A percentile compares a stretch with the other conserved stretches of the same genome.
These are phyloP conservation scores for Pleurotus pulmonarius DNA, from an alignment of 768 basidiomycete genomes.

Conservation along the genomic window DNA sequence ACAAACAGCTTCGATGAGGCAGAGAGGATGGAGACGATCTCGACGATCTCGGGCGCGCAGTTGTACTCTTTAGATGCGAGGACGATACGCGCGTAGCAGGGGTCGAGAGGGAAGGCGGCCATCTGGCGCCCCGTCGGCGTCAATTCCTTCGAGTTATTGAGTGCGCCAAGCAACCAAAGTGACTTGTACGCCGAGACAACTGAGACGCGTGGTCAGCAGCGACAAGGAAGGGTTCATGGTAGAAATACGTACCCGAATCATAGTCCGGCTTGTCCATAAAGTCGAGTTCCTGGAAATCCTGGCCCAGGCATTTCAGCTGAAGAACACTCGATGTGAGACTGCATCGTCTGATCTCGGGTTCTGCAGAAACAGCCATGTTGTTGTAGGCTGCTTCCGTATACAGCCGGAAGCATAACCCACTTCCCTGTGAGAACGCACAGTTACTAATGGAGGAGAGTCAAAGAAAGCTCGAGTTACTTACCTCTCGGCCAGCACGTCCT, in stretches of 20 bases:
- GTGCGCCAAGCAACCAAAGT: slow-evolving; percentile 77
- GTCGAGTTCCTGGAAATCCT: slow-evolving; percentile 76
- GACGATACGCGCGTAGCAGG: slow-evolving; percentile 72
- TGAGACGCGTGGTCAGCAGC: slow-evolving; percentile 20
- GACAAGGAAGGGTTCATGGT: not conserved
- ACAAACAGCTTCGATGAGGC: slow-evolving; percentile 79
- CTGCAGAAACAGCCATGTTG: slow-evolving; percentile 57
- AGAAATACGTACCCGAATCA: slow-evolving; percentile 56
- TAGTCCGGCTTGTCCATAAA: slow-evolving; percentile 86
- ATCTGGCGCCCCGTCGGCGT: slow-evolving; percentile 78
- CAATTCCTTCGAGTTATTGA: slow-evolving; percentile 60
- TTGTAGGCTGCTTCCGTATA: slow-evolving; percentile 84
- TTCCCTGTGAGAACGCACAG: slow-evolving; percentile 40
- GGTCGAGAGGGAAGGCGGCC: slow-evolving; percentile 92
- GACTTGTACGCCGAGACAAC: slow-evolving; percentile 63
- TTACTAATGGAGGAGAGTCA: not conserved
- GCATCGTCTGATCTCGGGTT: slow-evolving; percentile 90
- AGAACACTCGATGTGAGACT: slow-evolving; percentile 81
- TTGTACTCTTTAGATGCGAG: slow-evolving; percentile 70
- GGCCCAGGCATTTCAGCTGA: slow-evolving; percentile 80
- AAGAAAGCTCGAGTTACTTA: slow-evolving; percentile 22
- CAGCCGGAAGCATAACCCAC: slow-evolving; percentile 85
- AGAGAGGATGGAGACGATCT: slow-evolving; percentile 82
- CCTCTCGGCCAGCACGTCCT: slow-evolving; percentile 95
- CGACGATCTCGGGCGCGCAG: slow-evolving; percentile 77